Percentiles rank a stretch among this genome's conserved stretches.
These are phyloP conservation scores for Chlamydomonas sp. DNA, from an alignment of 139 green algal genomes.

Conservation along the genomic window DNA sequence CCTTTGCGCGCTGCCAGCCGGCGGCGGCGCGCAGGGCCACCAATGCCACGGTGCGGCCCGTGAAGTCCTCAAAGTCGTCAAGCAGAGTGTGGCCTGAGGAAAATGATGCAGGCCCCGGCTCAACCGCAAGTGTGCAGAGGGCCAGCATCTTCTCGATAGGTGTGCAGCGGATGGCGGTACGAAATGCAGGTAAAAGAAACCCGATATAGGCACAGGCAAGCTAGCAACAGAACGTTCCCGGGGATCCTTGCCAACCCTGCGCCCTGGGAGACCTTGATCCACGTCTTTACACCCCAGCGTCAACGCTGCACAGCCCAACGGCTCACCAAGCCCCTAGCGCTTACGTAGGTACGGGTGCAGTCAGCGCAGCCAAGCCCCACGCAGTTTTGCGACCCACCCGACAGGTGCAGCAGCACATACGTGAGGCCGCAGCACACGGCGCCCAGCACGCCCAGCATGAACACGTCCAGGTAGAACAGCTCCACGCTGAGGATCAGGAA, in stretches of 20 bases:
- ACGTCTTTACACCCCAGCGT: too few species aligned
- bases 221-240: neutral
- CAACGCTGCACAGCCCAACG: too few species aligned
- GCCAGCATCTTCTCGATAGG: too few species aligned
- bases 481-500: neutral
- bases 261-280: too few species aligned
- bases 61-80: slow-evolving; percentile 28
- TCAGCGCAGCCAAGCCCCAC: neutral
- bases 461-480: slow-evolving; percentile 46
- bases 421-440: slow-evolving; percentile 32
- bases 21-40: neutral
- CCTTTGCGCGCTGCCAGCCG: neutral
- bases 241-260: neutral
- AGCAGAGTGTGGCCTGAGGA: slow-evolving; percentile 19
- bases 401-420: slow-evolving; percentile 49
- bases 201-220: neutral
- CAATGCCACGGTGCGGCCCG: slow-evolving; percentile 25
- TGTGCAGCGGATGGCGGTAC: too few species aligned
- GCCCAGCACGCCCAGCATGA: slow-evolving; percentile 42
- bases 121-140: too few species aligned
- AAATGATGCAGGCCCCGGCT: too few species aligned
- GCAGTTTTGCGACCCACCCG: slow-evolving; percentile 19
- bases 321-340: too few species aligned
- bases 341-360: too few species aligned
- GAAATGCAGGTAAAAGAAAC: too few species aligned